Evolutionary conservation across 805 yeast species (phyloP).

Genomic region (Starmerella stigmatis): DNA sequence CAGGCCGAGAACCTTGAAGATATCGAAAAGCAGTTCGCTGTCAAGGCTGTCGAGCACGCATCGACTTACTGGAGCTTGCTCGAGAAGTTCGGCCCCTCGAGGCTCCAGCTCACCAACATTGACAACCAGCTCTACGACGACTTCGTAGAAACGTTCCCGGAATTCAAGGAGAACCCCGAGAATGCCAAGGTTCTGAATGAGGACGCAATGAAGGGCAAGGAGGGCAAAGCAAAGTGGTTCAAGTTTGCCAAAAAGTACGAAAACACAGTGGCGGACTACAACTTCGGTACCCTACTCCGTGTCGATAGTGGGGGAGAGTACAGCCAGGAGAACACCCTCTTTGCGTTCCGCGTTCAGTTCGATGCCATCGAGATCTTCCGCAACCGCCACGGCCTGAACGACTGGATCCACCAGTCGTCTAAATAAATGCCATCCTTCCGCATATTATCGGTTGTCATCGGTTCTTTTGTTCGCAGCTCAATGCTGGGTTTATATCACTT

Average conservation of each 20-base stretch:
- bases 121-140: conserved; percentile 36
- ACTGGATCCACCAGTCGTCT: conserved; percentile 49
- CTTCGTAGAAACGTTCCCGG: conserved; percentile 69
- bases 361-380: conserved; percentile 91
- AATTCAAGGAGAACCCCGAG: conserved; percentile 49
- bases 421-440: neutral
- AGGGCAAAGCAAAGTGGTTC: conserved; percentile 88
- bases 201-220: conserved; percentile 66
- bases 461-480: neutral
- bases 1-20: conserved; percentile 90
- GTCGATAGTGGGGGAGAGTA: conserved; percentile 62
- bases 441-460: neutral
- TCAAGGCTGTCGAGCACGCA: conserved; percentile 90
- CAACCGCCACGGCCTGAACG: conserved; percentile 81
- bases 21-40: conserved; percentile 95
- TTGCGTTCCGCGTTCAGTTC: conserved; percentile 86
- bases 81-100: conserved; percentile 58
- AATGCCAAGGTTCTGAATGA: conserved; percentile 54
- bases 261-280: conserved; percentile 71
- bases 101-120: conserved; percentile 41
- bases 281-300: conserved; percentile 90
- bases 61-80: conserved; percentile 81
- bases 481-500: too few relatives aligned
- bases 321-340: conserved; percentile 71
- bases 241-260: conserved; percentile 72